These are phyloP conservation scores for Pleurostoma richardsiae DNA, from an alignment of 2,329 filamentous ascomycete genomes.

Conservation along the genomic window DNA sequence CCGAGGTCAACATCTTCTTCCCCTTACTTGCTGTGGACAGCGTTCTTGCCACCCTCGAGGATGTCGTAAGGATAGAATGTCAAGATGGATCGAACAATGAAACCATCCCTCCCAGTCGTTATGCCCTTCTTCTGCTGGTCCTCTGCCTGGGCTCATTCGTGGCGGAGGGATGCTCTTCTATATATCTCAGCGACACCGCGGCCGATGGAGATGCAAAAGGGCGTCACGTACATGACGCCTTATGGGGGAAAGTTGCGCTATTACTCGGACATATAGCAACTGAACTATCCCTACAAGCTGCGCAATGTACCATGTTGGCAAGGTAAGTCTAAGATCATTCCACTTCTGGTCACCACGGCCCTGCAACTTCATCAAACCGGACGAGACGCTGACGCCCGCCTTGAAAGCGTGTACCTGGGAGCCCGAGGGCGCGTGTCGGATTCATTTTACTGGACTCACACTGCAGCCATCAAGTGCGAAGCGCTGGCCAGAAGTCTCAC, in stretches of 20 bases:
- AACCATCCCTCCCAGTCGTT: slow-evolving; percentile 1
- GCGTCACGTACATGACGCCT: neutral
- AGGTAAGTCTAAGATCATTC: slow-evolving; percentile 10
- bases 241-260: slow-evolving; percentile 18
- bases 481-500: slow-evolving; percentile 9
- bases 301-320: slow-evolving; percentile 21
- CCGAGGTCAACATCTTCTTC: slow-evolving; percentile 19
- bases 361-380: neutral
- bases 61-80: neutral
- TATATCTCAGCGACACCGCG: slow-evolving; percentile 2
- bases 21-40: slow-evolving; percentile 3
- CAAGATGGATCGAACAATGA: neutral
- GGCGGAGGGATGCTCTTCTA: slow-evolving; percentile 1
- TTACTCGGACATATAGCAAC: slow-evolving; percentile 13
- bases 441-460: slow-evolving; percentile 18
- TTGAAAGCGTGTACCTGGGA: slow-evolving; percentile 16
- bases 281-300: slow-evolving; percentile 13
- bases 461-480: slow-evolving; percentile 20
- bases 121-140: slow-evolving; percentile 11
- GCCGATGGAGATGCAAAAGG: neutral
- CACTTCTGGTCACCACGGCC: too few relatives aligned
- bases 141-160: slow-evolving; percentile 10
- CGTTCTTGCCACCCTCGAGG: neutral
- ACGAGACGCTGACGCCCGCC: neutral
- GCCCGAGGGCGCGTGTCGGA: slow-evolving; percentile 15